phyloP scores from a whole-genome alignment of 495 filamentous ascomycete species.

The Corynascus novoguineensis region DNA sequence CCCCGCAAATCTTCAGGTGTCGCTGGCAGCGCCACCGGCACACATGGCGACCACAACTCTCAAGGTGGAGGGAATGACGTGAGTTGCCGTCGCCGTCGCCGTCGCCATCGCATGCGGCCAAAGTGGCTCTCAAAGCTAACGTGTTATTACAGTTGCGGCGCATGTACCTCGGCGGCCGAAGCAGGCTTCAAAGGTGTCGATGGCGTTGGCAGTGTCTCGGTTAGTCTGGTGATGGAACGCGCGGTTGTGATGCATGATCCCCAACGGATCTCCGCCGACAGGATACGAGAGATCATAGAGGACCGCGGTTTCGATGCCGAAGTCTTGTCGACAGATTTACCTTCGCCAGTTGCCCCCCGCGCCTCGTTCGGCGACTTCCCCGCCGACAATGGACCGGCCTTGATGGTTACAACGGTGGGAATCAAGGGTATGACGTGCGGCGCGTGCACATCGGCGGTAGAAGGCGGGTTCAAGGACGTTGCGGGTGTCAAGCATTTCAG shows the following conservation, averaged over 20 bases:
- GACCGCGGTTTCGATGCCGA: slow-evolving; percentile 93
- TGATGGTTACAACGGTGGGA: slow-evolving; percentile 69
- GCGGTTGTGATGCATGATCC: slow-evolving; percentile 89
- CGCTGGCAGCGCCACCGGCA: slow-evolving; percentile 33
- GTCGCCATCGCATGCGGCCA: neutral
- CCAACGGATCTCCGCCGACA: slow-evolving; percentile 60
- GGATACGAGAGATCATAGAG: slow-evolving; percentile 79
- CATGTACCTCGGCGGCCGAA: slow-evolving; percentile 85
- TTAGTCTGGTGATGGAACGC: slow-evolving; percentile 87
- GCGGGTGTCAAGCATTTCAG: slow-evolving; percentile 80
- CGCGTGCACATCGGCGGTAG: slow-evolving; percentile 86
- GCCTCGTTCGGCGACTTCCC: slow-evolving; percentile 28
- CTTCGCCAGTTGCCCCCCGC: slow-evolving; percentile 38
- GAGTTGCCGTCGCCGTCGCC: slow-evolving; percentile 29
- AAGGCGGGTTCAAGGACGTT: slow-evolving; percentile 72
- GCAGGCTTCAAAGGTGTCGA: slow-evolving; percentile 72
- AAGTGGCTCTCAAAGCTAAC: slow-evolving; percentile 1
- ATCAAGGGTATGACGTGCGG: slow-evolving; percentile 97
- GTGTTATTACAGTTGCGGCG: slow-evolving; percentile 49
- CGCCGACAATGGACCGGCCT: slow-evolving; percentile 29
- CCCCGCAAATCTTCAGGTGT: slow-evolving; percentile 41
- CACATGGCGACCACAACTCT: slow-evolving; percentile 89
- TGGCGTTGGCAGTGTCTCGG: slow-evolving; percentile 75
- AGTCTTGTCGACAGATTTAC: slow-evolving; percentile 74
- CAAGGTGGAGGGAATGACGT: slow-evolving; percentile 86